Conservation (phyloP, 192 early-diverging fungal genomes). For the Kappamyces sp. region DNA sequence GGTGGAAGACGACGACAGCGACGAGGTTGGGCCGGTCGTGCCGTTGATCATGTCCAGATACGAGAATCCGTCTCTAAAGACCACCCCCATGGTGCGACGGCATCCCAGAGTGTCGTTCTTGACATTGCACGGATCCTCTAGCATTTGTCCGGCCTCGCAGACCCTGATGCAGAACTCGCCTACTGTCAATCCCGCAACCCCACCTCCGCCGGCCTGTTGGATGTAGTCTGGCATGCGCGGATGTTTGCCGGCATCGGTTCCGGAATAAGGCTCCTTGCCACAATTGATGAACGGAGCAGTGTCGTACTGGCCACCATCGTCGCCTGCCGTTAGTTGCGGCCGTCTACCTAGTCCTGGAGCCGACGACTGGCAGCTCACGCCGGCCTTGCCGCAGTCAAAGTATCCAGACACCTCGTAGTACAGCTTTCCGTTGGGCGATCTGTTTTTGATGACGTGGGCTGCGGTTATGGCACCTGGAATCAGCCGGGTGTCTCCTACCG, state of each 20-base stretch:
- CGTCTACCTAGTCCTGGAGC: not conserved
- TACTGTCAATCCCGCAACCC: not conserved
- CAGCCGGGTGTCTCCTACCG: not conserved
- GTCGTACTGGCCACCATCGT: constrained; percentile 34
- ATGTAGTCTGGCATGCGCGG: constrained; percentile 3
- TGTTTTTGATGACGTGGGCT: constrained; percentile 23
- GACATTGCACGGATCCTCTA: constrained; percentile 25
- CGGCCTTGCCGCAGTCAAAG: constrained; percentile 13
- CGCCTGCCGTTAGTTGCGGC: constrained; percentile 24
- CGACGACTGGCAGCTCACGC: constrained; percentile 17
- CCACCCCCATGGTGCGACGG: constrained; percentile 15
- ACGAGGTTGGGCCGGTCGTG: no score
- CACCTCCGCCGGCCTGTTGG: constrained; percentile 6
- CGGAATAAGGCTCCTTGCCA: constrained; percentile 33
- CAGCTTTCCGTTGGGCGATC: not conserved
- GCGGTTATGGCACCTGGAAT: constrained; percentile 13
- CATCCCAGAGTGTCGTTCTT: constrained; percentile 26
- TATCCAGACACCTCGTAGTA: constrained; percentile 25
- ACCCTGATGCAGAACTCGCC: constrained; percentile 13
- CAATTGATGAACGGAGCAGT: constrained; percentile 19
- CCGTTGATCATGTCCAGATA: constrained; percentile 1
- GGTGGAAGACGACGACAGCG: no score
- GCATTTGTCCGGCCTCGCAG: constrained; percentile 9
- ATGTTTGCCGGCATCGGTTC: constrained; percentile 18
- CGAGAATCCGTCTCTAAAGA: constrained; percentile 4